These are phyloP conservation scores for Cryptococcus sp. DNA, from an alignment of 1,284 basidiomycete species.

Conservation along the genomic window DNA sequence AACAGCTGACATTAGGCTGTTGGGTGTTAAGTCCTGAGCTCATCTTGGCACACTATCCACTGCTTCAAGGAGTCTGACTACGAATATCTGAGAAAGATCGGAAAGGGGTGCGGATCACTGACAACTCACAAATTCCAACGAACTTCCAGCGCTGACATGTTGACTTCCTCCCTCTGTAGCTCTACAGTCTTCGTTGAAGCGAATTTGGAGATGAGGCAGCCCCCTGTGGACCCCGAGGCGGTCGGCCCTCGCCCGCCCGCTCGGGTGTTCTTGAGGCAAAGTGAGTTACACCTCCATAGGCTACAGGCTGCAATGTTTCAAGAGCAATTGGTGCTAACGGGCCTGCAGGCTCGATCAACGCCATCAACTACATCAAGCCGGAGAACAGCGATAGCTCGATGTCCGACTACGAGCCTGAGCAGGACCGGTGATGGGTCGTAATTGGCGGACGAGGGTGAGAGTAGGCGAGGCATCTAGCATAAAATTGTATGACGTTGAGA, in stretches of 20 bases:
- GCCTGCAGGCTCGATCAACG: constrained; percentile 21
- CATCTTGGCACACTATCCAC: constrained; percentile 43
- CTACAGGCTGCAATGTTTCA: background rate
- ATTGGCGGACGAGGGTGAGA: background rate
- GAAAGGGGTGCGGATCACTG: constrained; percentile 35
- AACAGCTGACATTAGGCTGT: background rate
- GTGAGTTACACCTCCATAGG: constrained; percentile 30
- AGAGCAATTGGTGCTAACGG: background rate
- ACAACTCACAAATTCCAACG: background rate
- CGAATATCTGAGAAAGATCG: constrained; percentile 22
- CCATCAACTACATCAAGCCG: constrained; percentile 25
- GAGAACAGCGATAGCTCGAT: background rate
- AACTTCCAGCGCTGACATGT: background rate
- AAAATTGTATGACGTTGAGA: background rate
- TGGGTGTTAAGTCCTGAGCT: constrained; percentile 18
- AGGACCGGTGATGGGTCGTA: background rate
- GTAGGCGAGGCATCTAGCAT: background rate
- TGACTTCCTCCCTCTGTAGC: constrained; percentile 10
- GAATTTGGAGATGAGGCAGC: constrained; percentile 40
- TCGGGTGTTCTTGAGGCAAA: constrained; percentile 34
- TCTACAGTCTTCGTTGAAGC: constrained; percentile 46
- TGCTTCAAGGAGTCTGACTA: constrained; percentile 40
- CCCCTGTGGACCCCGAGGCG: constrained; percentile 7
- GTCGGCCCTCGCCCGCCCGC: constrained; percentile 28
- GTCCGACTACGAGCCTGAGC: background rate